A percentile compares a stretch with the other conserved stretches of the same genome.
Evolutionary conservation across 257 asterid genomes (phyloP).

Genomic region (Echites panduratus): DNA sequence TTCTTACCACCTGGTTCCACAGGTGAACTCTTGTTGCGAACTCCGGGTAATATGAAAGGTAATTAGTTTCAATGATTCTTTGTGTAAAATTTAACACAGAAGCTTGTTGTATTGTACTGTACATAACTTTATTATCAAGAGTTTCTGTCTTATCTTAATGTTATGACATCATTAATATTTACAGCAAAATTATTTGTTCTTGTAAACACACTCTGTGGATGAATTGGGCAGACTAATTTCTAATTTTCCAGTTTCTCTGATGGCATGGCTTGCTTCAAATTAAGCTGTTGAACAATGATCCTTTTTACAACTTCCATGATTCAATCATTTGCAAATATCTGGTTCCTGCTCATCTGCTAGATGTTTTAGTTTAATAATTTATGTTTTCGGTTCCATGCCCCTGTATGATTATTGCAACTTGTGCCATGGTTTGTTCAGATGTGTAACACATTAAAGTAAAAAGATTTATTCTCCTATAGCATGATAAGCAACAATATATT

Average conservation of each 20-base stretch:
- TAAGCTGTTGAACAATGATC: background rate
- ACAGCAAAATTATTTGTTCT: background rate
- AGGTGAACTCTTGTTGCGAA: slow-evolving; percentile 82
- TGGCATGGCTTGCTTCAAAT: too few relatives aligned
- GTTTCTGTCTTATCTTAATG: too few relatives aligned
- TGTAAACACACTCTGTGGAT: background rate
- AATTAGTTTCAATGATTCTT: background rate
- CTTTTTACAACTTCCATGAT: background rate
- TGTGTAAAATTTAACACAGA: background rate
- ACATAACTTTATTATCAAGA: too few relatives aligned
- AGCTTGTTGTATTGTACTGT: background rate
- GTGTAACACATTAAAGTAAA: too few relatives aligned
- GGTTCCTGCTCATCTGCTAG: background rate
- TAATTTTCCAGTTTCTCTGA: background rate
- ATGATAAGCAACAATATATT: background rate
- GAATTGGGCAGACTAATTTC: background rate
- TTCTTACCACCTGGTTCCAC: slow-evolving; percentile 54
- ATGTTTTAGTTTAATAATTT: background rate
- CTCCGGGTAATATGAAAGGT: slow-evolving; percentile 87
- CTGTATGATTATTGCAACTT: background rate
- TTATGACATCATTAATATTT: background rate
- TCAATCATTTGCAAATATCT: background rate
- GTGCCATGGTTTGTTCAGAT: background rate
- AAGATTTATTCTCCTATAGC: background rate
- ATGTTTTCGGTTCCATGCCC: background rate